Percentiles rank a stretch among this genome's conserved stretches.
Conservation (phyloP, 2,329 filamentous ascomycete genomes). For the Colletotrichum sp. region DNA sequence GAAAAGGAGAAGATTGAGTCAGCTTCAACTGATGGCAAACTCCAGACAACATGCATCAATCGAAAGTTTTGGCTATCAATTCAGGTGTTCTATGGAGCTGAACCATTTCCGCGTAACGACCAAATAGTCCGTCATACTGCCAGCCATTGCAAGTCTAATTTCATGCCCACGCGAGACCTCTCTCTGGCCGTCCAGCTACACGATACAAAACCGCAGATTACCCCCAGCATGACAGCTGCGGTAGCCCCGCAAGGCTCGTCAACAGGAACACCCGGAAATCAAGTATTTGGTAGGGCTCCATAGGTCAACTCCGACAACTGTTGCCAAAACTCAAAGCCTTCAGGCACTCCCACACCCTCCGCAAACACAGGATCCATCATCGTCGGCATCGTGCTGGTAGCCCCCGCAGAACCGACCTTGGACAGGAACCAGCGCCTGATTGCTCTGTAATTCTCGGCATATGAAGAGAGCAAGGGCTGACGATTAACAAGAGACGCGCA, state of each 20-base stretch:
- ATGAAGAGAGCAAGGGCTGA: not conserved
- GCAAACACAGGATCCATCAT: not conserved
- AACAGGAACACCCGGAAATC: not conserved
- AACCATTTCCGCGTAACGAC: not conserved
- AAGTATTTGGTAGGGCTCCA: not conserved
- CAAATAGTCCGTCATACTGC: not conserved
- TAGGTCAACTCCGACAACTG: not conserved
- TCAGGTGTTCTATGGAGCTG: not conserved
- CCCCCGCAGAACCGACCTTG: not conserved
- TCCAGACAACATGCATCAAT: too few relatives aligned
- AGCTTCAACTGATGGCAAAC: rapidly evolving
- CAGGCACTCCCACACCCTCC: rapidly evolving
- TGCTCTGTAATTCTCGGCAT: not conserved
- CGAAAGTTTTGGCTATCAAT: too few relatives aligned
- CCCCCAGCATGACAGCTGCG: not conserved
- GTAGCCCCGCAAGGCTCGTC: rapidly evolving
- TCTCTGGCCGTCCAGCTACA: not conserved
- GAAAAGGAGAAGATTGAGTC: not conserved
- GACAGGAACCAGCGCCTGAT: not conserved
- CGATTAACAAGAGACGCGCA: too few relatives aligned
- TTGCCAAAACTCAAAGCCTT: not conserved
- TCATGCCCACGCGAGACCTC: not conserved
- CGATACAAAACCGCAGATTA: rapidly evolving
- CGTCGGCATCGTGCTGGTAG: not conserved
- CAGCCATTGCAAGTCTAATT: not conserved